Conservation (phyloP, 176 grass and related monocot genomes). For the Carex pumila region DNA sequence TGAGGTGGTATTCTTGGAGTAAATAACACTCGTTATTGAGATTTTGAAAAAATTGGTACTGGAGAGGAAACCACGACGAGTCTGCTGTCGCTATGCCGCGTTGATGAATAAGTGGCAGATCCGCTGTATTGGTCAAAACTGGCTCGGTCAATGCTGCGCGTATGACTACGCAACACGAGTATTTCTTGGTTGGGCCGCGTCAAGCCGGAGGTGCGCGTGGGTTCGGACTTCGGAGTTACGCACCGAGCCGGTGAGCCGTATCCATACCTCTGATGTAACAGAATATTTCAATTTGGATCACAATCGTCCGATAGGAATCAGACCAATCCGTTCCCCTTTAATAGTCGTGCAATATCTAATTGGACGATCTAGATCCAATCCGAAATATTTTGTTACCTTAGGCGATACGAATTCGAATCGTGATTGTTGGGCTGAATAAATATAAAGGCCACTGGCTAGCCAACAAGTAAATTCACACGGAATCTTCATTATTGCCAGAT, state of each 20-base stretch:
- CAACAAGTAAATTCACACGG: background rate
- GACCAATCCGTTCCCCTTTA: too few relatives aligned
- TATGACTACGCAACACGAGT: background rate
- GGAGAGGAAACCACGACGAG: conserved; percentile 15
- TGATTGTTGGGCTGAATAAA: background rate
- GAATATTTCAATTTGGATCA: too few relatives aligned
- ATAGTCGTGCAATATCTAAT: too few relatives aligned
- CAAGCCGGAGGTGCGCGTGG: background rate
- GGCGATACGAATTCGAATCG: background rate
- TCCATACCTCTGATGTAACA: too few relatives aligned
- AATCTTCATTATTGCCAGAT: background rate
- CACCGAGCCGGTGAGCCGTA: background rate
- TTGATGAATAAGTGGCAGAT: background rate
- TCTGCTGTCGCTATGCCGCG: background rate
- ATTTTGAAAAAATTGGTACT: background rate
- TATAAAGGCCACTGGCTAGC: background rate
- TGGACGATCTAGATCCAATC: too few relatives aligned
- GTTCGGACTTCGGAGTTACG: background rate
- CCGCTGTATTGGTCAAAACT: background rate
- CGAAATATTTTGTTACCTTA: too few relatives aligned
- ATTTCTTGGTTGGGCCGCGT: background rate
- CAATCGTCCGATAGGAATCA: too few relatives aligned
- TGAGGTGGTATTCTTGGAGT: background rate
- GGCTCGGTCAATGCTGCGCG: background rate
- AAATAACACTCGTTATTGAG: background rate